Evolutionary conservation across 2,329 filamentous ascomycete species (phyloP), one percentile per base, ranked within the genome.

Genomic region (Bipolaris victoriae): DNA sequence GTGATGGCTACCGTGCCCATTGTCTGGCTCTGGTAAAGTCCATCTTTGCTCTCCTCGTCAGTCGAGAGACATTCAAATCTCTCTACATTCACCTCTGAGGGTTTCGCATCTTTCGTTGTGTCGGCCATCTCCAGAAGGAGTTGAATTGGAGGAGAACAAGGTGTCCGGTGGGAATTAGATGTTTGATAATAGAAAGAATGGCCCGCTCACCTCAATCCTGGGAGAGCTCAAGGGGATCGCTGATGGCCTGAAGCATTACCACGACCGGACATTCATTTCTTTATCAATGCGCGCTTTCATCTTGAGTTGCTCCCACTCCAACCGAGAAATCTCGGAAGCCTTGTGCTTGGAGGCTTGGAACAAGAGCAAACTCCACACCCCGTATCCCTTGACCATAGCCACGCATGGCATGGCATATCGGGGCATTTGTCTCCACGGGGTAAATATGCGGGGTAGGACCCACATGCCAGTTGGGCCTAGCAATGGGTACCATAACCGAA

Each of bases 1-100:
- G 64, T 69, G 52, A 75, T 55, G 11, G 62, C 69, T 26, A 74
- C 68, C 0, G 71, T 73, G 10, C 73, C 73, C 62, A 74, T 73
- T 1, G 65, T 55, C 13, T 47, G 49, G 16, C 43, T 2, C 49
- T 60, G 49, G 20, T 49, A 52, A 7, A 49, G 11, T 16, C 49
- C 10, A 57, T 52, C 33, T 54, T 62, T 48, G 36, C 55, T 52
- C 16, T 58, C 44, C 26, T 62, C 59, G 15, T 47, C 49, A 37
- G 49, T 50, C 16, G 56, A 58, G 37, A 57, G 50, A 9, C 49
- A 40, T 31, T 65, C 63, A 31, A 57, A 66, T 13, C 56, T 51
- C 49, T 66, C 58, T n/a, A 63, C 57, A 9, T 53, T 50, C 29
- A 52, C 35, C 43, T 57, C 49, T 13, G 55, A 35, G 22, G 22